These are phyloP conservation scores for Hymenochaete sp. DNA, from an alignment of 1,284 basidiomycete genomes.

Conservation along the genomic window DNA sequence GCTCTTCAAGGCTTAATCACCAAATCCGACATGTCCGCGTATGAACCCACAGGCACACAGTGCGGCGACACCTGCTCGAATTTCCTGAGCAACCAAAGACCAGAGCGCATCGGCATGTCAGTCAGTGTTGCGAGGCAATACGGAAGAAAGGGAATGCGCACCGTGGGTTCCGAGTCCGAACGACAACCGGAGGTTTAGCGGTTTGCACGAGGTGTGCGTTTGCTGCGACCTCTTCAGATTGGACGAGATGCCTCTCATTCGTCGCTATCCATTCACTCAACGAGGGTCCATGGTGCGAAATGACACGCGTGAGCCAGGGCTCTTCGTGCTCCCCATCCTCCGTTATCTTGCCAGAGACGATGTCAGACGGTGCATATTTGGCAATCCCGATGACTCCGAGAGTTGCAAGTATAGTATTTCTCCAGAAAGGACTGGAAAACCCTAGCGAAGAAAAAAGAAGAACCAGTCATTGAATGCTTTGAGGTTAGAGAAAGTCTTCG, in stretches of 20 bases:
- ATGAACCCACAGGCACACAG: constrained; percentile 39
- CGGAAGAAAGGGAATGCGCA: constrained; percentile 32
- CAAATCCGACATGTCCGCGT: constrained; percentile 35
- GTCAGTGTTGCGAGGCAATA: no score
- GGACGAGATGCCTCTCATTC: constrained; percentile 48
- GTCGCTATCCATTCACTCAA: constrained; percentile 41
- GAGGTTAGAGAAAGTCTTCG: background rate
- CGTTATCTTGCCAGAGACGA: constrained; percentile 5
- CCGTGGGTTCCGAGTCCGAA: constrained; percentile 62
- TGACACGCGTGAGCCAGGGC: constrained; percentile 53
- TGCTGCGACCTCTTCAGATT: constrained; percentile 38
- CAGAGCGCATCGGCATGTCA: background rate
- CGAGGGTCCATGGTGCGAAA: constrained; percentile 44
- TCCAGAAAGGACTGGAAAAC: constrained; percentile 56
- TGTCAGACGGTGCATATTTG: constrained; percentile 51
- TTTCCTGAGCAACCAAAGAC: constrained; percentile 31
- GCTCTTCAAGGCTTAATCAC: constrained; percentile 34
- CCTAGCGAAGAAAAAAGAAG: constrained; percentile 27
- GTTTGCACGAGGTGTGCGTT: constrained; percentile 37
- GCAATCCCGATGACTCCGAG: constrained; percentile 44
- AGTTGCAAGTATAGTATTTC: constrained; percentile 42
- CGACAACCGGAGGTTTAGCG: constrained; percentile 44
- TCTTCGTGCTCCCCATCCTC: constrained; percentile 36
- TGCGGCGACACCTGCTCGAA: constrained; percentile 45
- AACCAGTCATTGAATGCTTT: background rate